Conservation (phyloP, 2,329 filamentous ascomycete genomes). For the Xylariaceae sp. region DNA sequence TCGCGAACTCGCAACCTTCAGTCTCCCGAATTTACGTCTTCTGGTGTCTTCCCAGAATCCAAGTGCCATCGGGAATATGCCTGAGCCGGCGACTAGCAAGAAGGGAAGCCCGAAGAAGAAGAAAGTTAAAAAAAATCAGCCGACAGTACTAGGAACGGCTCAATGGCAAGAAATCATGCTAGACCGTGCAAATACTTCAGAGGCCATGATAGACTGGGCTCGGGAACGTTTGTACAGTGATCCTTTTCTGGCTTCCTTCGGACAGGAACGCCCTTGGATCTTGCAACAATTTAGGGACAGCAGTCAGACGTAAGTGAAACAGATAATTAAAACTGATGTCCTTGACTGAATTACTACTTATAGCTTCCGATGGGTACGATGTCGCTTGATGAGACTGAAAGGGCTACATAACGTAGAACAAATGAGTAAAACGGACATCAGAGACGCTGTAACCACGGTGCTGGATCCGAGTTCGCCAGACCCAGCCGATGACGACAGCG, state of each 20-base stretch:
- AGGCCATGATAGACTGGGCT: constrained; percentile 6
- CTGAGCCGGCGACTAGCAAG: neutral
- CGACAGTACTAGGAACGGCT: neutral
- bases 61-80: neutral
- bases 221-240: constrained; percentile 4
- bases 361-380: constrained; percentile 9
- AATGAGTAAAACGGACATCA: too few relatives aligned
- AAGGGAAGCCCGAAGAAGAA: neutral
- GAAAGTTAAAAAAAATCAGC: neutral
- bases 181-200: neutral
- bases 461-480: too few relatives aligned
- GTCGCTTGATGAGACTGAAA: constrained; percentile 2
- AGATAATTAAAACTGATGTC: neutral
- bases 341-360: neutral
- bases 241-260: neutral
- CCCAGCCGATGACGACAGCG: too few relatives aligned
- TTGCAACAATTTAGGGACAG: neutral
- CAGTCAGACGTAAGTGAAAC: neutral
- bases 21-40: constrained; percentile 11
- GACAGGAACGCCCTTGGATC: neutral
- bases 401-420: neutral
- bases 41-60: constrained; percentile 3
- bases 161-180: constrained; percentile 5
- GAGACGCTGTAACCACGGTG: too few relatives aligned
- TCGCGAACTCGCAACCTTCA: neutral